These are phyloP conservation scores for Verticillium klebahnii DNA, from an alignment of 2,329 filamentous ascomycete genomes.

Conservation along the genomic window DNA sequence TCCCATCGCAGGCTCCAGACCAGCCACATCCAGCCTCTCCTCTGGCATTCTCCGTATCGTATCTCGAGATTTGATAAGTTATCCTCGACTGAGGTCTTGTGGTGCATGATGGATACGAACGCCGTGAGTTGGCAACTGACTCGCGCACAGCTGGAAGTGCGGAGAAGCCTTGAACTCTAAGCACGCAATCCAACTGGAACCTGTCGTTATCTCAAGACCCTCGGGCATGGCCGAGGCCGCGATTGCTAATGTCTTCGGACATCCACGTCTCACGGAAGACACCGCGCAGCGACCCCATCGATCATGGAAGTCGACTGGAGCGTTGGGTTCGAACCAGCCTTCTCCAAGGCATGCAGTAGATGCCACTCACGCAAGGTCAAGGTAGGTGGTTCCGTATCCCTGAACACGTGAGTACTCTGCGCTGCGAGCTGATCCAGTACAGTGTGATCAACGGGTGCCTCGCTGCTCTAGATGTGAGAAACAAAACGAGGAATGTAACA, in stretches of 20 bases:
- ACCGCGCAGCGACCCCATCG: neutral
- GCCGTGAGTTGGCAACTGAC: neutral
- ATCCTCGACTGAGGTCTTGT: too few relatives aligned
- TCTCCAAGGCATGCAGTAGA: conserved; percentile 11
- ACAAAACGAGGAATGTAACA: conserved; percentile 13
- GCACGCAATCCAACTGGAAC: neutral
- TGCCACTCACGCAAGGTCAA: conserved; percentile 15
- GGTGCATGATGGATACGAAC: too few relatives aligned
- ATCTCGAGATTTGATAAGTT: too few relatives aligned
- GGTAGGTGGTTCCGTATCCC: conserved; percentile 11
- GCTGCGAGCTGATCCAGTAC: neutral
- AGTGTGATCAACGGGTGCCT: conserved; percentile 22
- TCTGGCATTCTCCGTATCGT: too few relatives aligned
- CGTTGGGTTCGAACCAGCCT: conserved; percentile 2
- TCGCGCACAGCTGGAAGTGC: neutral
- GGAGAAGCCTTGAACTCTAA: neutral
- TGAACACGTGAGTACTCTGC: neutral
- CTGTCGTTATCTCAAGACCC: neutral
- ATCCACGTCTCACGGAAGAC: neutral
- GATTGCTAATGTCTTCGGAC: neutral
- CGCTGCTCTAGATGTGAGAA: conserved; percentile 12
- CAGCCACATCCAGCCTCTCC: too few relatives aligned
- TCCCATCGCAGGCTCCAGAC: too few relatives aligned
- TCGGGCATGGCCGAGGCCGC: neutral
- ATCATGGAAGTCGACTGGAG: neutral